Evolutionary conservation across 495 filamentous ascomycete genomes (phyloP).

Genomic region (Podospora pseudoanserina): DNA sequence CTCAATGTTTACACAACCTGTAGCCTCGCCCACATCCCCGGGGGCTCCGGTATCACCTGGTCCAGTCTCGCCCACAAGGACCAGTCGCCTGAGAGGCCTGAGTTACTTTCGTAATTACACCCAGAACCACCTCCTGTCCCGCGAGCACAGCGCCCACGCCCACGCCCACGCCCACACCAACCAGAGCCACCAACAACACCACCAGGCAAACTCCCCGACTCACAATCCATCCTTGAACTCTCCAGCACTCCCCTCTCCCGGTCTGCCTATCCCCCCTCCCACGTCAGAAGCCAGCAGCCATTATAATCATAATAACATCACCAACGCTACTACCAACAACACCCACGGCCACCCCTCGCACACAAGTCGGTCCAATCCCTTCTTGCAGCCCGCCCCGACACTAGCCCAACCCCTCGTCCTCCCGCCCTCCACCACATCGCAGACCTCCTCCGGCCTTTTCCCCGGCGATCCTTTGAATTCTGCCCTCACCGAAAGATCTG

Average conservation of each 20-base stretch:
- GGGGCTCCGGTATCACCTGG: slow-evolving; percentile 42
- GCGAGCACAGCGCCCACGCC: slow-evolving; percentile 41
- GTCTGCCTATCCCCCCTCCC: background rate
- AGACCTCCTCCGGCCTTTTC: background rate
- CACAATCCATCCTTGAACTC: background rate
- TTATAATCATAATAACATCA: slow-evolving; percentile 11
- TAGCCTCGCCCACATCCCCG: slow-evolving; percentile 44
- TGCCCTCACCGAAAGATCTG: background rate
- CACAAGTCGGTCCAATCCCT: slow-evolving; percentile 26
- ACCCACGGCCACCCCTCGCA: slow-evolving; percentile 19
- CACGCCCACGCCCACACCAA: slow-evolving; percentile 20
- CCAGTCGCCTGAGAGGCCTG: slow-evolving; percentile 64
- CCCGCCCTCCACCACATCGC: slow-evolving; percentile 10
- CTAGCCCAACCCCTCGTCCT: slow-evolving; percentile 25
- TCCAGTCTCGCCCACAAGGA: slow-evolving; percentile 48
- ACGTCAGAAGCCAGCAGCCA: background rate
- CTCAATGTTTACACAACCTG: slow-evolving; percentile 55
- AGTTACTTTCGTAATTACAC: slow-evolving; percentile 73
- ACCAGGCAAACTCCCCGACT: slow-evolving; percentile 6
- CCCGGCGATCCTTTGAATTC: slow-evolving; percentile 13
- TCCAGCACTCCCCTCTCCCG: background rate
- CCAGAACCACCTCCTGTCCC: slow-evolving; percentile 58
- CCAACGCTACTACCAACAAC: slow-evolving; percentile 2
- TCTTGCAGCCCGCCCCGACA: slow-evolving; percentile 28
- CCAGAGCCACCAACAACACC: slow-evolving; percentile 1